Percentiles rank a stretch among this genome's conserved stretches.
phyloP scores from a whole-genome alignment of 805 yeast genomes.

The Candida suzukii region DNA sequence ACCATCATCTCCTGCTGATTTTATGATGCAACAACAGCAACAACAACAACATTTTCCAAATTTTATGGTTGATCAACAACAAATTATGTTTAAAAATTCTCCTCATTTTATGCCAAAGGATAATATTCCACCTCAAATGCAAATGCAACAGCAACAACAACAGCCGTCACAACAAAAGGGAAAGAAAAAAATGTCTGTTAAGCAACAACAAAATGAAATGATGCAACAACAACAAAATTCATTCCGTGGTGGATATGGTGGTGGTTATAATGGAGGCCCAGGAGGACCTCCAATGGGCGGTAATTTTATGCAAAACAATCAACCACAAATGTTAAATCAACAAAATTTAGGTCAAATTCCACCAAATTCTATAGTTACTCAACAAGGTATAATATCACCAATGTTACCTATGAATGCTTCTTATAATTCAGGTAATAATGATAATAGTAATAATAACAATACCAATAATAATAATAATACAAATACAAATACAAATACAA shows the following conservation, averaged over 20 bases:
- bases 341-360: constrained; percentile 2
- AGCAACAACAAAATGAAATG: not conserved
- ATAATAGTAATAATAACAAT: too few relatives aligned
- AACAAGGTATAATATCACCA: not conserved
- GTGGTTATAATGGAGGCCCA: not conserved
- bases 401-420: constrained; percentile 4
- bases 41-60: constrained; percentile 30
- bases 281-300: constrained; percentile 5
- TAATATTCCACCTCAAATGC: not conserved
- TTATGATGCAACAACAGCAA: constrained; percentile 20
- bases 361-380: constrained; percentile 3
- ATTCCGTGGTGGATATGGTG: too few relatives aligned
- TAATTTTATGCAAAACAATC: constrained; percentile 5
- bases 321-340: constrained; percentile 7
- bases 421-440: not conserved
- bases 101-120: not conserved
- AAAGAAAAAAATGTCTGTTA: not conserved
- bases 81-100: constrained; percentile 3
- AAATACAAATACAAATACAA: too few relatives aligned
- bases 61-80: constrained; percentile 23
- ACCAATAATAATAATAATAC: too few relatives aligned
- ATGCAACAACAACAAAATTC: not conserved
- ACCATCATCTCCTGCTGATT: constrained; percentile 24
- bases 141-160: not conserved
- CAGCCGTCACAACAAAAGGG: not conserved